Evolutionary conservation across 805 yeast species (phyloP), one percentile per base, ranked within the genome.

Genomic region (Candida ficus): DNA sequence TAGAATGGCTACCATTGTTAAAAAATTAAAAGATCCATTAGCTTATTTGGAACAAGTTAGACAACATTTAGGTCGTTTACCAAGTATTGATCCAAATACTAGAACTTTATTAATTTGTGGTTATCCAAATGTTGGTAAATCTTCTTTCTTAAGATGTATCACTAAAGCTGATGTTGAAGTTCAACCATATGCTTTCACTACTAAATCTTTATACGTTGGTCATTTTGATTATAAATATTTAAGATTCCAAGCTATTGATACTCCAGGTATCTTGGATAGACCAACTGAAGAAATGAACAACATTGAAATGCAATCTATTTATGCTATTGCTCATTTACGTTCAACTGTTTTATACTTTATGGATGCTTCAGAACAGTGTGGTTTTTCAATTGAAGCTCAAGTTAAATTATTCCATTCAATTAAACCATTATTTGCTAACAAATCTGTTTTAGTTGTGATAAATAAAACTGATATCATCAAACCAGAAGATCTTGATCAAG

Each of bases 271-370:
- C 57, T 73, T 93, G 63, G 99, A 93, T 67, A 81, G 98, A 65
- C 99, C 99, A 45, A 89, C 97, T 33, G 99, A 93, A 67, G 99
- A 93, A 63, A 93, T 93, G 99, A 93, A 93, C 73, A 93, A 93
- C 68, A 93, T 93, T 65, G 99, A 93, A 72, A 93, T 93, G 99
- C 99, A 93, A 71, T 85, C 95, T 37, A 93, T 93, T 59, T 93
- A 93, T 59, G 99, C 99, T 47, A 89, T 93, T 73, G 99, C 99
- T 26, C 99, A 93, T 67, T 78, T 93, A 65, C 80, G 98, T 63
- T 90, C 98, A 22, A 87, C 97, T 64, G 96, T 93, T 33, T 68
- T 93, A 59, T 93, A 93, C 70, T 93, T 93, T 62, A 93, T 93
- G 99, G 99, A 93, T 73, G 75, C 91, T 54, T 86, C 96, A 26